Evolutionary conservation across 176 grass and related monocot genomes (phyloP).

Genomic region (Avena eriantha): DNA sequence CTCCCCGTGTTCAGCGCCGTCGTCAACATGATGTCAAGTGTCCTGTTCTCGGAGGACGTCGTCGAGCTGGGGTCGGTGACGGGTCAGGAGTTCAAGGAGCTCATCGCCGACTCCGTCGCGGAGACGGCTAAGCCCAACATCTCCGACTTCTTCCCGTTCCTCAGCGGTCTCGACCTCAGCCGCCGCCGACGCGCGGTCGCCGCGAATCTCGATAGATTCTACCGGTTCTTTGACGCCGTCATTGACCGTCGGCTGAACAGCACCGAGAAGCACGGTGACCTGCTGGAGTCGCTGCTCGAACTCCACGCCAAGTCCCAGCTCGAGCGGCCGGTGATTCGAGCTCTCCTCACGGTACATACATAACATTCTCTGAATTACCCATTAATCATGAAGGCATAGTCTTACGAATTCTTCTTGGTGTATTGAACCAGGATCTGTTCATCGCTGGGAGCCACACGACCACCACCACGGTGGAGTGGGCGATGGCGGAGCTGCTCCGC

Average conservation of each 20-base stretch:
- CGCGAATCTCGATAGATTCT: slow-evolving; percentile 24
- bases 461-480: slow-evolving; percentile 48
- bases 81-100: slow-evolving; percentile 32
- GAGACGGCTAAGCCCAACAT: slow-evolving; percentile 46
- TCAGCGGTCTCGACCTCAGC: slow-evolving; percentile 31
- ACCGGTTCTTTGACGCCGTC: slow-evolving; percentile 29
- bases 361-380: neutral
- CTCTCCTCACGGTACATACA: slow-evolving; percentile 34
- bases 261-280: slow-evolving; percentile 10
- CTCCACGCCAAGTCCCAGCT: slow-evolving; percentile 37
- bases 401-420: neutral
- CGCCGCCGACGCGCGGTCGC: slow-evolving; percentile 25
- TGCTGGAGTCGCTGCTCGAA: slow-evolving; percentile 34
- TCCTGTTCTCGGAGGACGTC: slow-evolving; percentile 41
- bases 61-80: slow-evolving; percentile 28
- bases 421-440: slow-evolving; percentile 40
- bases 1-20: slow-evolving; percentile 35
- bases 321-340: slow-evolving; percentile 31
- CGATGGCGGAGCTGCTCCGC: slow-evolving; percentile 57
- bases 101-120: slow-evolving; percentile 30
- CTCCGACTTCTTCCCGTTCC: slow-evolving; percentile 43
- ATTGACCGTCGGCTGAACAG: slow-evolving; percentile 33
- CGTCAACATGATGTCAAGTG: slow-evolving; percentile 39
- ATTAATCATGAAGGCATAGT: neutral
- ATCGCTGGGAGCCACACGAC: slow-evolving; percentile 49